Evolutionary conservation across 2,329 filamentous ascomycete species (phyloP), one percentile per base, ranked within the genome.

Genomic region (Dryadomyces quercus-mongolicae): DNA sequence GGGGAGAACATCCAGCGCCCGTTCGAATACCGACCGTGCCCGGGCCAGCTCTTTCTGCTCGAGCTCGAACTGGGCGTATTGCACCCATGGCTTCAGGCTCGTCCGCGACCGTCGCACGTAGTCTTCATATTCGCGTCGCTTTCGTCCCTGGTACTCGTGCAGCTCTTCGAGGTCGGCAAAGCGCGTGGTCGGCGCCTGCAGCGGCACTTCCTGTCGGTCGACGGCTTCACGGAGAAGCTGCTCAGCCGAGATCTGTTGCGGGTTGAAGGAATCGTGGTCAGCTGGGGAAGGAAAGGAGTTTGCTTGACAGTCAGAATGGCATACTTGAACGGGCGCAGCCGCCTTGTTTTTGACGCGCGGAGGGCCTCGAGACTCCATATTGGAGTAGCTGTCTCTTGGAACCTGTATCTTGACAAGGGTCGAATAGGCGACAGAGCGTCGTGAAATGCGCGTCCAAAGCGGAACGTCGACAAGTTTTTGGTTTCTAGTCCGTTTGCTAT

Each of bases 261-360:
- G 25, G 25, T 31, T 8, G 25, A 31, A 31, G 25, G 8, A 31
- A 31, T 8, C 4, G 3, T 5, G 42, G 18, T n/a, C 16, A 44
- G 42, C 42, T 5, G 42, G 55, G 87, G 15, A 18, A 15, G n/a
- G 16, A 21, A 34, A 45, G 20, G 15, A 31, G n/a, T 31, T 16
- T 22, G 8, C 13, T 16, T 48, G 43, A 47, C 43, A 45, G 9
- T 45, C 21, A 3, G 16, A 3, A 18, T 8, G 12, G 86, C 54
- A n/a, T 38, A 59, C 59, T 56, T 60, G 59, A 25, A 60, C 76
- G 44, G 86, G 88, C 72, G 92, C 92, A 1, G 93, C 80, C 60
- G 88, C 89, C 85, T 98, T 98, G 77, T 98, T 97, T 72, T 97
- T 97, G 76, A 98, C 93, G 80, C 90, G 79, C 13, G 93, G 92